Evolutionary conservation across 176 grass and related monocot genomes (phyloP).

Genomic region (Carex cristatella): DNA sequence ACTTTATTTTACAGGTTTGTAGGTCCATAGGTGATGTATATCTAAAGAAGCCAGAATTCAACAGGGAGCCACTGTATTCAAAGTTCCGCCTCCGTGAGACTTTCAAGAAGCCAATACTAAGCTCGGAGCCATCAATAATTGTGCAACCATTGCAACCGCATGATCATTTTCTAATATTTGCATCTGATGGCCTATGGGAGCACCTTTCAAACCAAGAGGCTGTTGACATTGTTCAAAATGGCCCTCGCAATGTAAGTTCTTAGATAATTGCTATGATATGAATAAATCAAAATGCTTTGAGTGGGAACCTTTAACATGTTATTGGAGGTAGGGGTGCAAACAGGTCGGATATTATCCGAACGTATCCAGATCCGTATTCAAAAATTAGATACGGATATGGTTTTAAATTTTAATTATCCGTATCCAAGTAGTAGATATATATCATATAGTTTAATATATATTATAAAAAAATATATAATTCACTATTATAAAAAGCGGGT

Average conservation of each 20-base stretch:
- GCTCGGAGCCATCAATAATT: slow-evolving; percentile 69
- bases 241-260: slow-evolving; percentile 52
- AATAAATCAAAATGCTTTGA: background rate
- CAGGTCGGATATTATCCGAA: too few species aligned
- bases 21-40: slow-evolving; percentile 91
- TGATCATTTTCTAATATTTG: slow-evolving; percentile 92
- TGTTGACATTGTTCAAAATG: slow-evolving; percentile 77
- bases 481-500: too few species aligned
- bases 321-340: background rate
- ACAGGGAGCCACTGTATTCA: slow-evolving; percentile 58
- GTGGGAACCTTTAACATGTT: background rate
- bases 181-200: slow-evolving; percentile 95
- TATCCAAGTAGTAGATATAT: too few species aligned
- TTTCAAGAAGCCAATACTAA: slow-evolving; percentile 73
- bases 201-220: slow-evolving; percentile 90
- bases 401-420: too few species aligned
- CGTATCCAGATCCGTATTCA: too few species aligned
- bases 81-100: slow-evolving; percentile 80
- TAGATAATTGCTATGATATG: background rate
- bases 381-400: too few species aligned
- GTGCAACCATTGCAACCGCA: slow-evolving; percentile 60
- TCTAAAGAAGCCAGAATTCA: slow-evolving; percentile 81
- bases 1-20: slow-evolving; percentile 49
- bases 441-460: too few species aligned
- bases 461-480: too few species aligned